Evolutionary conservation across 768 basidiomycete genomes (phyloP).

Genomic region (Mycena metata): DNA sequence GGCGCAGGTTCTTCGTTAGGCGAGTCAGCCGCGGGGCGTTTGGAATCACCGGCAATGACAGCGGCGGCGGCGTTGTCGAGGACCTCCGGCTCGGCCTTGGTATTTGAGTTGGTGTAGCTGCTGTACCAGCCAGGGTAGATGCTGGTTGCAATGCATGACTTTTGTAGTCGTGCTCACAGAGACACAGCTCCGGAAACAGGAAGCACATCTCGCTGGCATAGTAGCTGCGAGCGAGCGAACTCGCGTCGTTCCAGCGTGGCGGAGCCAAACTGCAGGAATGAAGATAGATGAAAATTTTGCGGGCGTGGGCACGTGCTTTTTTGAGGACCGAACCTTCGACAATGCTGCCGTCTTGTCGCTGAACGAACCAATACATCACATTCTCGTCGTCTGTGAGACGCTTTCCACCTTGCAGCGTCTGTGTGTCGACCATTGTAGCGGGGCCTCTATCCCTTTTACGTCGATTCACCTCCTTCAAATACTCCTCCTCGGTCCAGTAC

Average conservation of each 20-base stretch:
- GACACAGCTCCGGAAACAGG: background rate
- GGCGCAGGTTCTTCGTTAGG: no score
- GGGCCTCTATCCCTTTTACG: background rate
- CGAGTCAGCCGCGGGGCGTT: no score
- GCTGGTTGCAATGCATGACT: background rate
- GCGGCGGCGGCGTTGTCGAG: background rate
- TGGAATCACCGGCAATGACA: no score
- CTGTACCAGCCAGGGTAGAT: conserved; percentile 7
- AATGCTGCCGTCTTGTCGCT: background rate
- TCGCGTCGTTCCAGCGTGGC: background rate
- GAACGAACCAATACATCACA: conserved; percentile 17
- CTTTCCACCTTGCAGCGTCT: background rate
- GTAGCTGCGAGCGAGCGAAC: background rate
- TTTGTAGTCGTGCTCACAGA: conserved; percentile 11
- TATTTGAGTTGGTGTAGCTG: background rate
- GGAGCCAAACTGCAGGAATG: background rate
- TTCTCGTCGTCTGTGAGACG: conserved; percentile 22
- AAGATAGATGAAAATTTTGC: conserved; percentile 1
- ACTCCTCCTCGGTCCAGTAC: conserved; percentile 5
- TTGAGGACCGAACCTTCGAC: background rate
- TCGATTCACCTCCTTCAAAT: background rate
- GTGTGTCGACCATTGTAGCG: background rate
- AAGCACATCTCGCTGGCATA: conserved; percentile 5
- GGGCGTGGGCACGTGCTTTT: background rate
- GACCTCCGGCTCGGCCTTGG: background rate